A percentile compares a stretch with the other conserved stretches of the same genome.
phyloP scores from a whole-genome alignment of 2,329 filamentous ascomycete genomes.

The Blastomyces emzantsi region DNA sequence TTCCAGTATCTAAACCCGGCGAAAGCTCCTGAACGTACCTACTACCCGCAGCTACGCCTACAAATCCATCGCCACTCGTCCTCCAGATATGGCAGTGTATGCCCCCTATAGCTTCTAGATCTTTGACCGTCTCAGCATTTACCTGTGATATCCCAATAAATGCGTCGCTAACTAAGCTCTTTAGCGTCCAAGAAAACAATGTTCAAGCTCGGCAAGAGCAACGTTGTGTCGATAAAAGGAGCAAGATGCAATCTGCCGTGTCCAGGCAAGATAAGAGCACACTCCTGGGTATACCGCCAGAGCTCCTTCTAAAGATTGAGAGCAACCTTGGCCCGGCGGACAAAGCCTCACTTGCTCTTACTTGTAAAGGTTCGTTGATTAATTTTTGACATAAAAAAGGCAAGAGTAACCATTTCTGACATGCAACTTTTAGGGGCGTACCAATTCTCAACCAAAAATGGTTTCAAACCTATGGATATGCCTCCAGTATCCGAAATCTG shows the following conservation, averaged over 20 bases:
- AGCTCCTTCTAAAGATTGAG: neutral
- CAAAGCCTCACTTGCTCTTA: neutral
- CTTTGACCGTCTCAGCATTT: neutral
- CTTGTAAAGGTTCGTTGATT: neutral
- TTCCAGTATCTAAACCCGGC: neutral
- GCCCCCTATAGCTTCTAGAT: neutral
- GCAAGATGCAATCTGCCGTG: neutral
- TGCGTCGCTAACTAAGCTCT: neutral
- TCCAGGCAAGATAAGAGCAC: neutral
- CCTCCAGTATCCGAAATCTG: neutral
- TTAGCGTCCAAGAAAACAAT: neutral
- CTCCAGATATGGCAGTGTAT: neutral
- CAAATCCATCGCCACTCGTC: neutral
- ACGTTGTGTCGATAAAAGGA: neutral
- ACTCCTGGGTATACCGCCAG: neutral
- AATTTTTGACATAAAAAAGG: neutral
- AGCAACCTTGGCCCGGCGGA: neutral
- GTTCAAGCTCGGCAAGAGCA: neutral
- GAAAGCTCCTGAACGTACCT: neutral
- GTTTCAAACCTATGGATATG: neutral
- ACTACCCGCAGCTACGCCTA: too few species aligned
- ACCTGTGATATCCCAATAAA: neutral
- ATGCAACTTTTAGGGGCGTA: neutral
- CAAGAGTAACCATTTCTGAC: neutral
- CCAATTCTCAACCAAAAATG: neutral